phyloP scores from a whole-genome alignment of 768 basidiomycete genomes.

The Pleurotus tuoliensis region DNA sequence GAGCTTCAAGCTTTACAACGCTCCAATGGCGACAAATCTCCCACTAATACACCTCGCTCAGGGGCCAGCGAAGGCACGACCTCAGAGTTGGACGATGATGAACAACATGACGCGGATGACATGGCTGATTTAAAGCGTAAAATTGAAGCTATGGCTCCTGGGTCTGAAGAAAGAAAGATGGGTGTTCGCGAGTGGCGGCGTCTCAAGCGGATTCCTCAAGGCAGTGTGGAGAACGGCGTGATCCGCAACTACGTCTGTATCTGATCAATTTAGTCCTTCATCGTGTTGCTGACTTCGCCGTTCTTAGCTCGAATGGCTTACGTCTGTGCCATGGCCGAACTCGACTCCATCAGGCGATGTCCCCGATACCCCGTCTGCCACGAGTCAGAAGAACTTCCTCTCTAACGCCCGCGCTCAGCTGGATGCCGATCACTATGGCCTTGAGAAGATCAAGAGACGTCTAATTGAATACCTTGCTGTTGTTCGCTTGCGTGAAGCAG shows the following conservation, averaged over 20 bases:
- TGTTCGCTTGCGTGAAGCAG: slow-evolving; percentile 56
- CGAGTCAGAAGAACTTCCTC: slow-evolving; percentile 42
- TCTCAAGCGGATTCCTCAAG: slow-evolving; percentile 82
- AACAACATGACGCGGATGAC: slow-evolving; percentile 79
- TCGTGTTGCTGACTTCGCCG: not conserved
- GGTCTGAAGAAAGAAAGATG: slow-evolving; percentile 79
- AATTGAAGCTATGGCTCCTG: slow-evolving; percentile 70
- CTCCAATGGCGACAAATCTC: slow-evolving; percentile 15
- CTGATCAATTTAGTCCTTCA: not conserved
- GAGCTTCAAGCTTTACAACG: slow-evolving; percentile 60
- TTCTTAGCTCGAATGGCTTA: slow-evolving; percentile 84
- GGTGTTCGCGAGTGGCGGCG: slow-evolving; percentile 81
- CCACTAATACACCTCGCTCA: not conserved
- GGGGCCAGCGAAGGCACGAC: slow-evolving; percentile 25
- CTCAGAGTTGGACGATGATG: slow-evolving; percentile 70
- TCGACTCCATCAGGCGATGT: slow-evolving; percentile 22
- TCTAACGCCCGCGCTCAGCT: slow-evolving; percentile 71
- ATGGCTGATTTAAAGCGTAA: slow-evolving; percentile 66
- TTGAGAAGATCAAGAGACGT: slow-evolving; percentile 90
- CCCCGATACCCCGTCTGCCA: slow-evolving; percentile 14
- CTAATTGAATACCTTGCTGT: slow-evolving; percentile 91
- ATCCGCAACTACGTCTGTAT: slow-evolving; percentile 72
- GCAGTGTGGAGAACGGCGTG: slow-evolving; percentile 89
- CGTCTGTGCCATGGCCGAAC: slow-evolving; percentile 79
- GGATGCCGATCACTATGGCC: slow-evolving; percentile 87